Percentiles rank a stretch among this genome's conserved stretches.
These are phyloP conservation scores for Syzygium jambos DNA, from an alignment of 345 rosid species.

Conservation along the genomic window DNA sequence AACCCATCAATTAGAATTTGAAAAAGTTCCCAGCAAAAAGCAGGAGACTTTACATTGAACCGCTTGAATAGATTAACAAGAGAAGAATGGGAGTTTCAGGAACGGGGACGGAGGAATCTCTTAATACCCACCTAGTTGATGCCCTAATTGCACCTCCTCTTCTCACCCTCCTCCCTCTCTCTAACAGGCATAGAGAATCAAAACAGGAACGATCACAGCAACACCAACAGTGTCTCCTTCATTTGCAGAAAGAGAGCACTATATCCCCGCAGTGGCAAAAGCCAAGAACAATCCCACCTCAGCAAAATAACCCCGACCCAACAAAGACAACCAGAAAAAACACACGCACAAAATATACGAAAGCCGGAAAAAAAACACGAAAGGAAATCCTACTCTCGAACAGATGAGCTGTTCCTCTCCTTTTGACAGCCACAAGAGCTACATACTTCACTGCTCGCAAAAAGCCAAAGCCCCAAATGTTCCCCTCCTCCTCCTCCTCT, in stretches of 20 bases:
- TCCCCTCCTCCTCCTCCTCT: background rate
- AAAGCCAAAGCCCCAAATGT: constrained; percentile 17
- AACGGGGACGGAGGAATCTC: background rate
- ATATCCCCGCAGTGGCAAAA: background rate
- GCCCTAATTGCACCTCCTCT: background rate
- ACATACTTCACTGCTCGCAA: constrained; percentile 5
- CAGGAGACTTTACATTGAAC: background rate
- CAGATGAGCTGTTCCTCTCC: constrained; percentile 17
- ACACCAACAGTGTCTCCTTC: background rate
- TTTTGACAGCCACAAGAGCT: constrained; percentile 16
- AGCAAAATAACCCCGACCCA: background rate
- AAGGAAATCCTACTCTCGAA: background rate
- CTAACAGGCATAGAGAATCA: background rate
- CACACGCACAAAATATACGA: background rate
- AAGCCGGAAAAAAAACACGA: background rate
- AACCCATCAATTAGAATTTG: background rate
- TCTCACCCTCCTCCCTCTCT: background rate
- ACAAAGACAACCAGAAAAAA: background rate
- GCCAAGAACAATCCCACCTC: background rate
- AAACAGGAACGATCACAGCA: background rate
- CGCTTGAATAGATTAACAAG: background rate
- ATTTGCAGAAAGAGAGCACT: background rate
- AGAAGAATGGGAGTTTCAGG: background rate
- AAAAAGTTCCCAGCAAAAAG: background rate
- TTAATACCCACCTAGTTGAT: background rate